Evolutionary conservation across 192 early-diverging fungal genomes (phyloP).

Genomic region (Nowakowskiella sp.): DNA sequence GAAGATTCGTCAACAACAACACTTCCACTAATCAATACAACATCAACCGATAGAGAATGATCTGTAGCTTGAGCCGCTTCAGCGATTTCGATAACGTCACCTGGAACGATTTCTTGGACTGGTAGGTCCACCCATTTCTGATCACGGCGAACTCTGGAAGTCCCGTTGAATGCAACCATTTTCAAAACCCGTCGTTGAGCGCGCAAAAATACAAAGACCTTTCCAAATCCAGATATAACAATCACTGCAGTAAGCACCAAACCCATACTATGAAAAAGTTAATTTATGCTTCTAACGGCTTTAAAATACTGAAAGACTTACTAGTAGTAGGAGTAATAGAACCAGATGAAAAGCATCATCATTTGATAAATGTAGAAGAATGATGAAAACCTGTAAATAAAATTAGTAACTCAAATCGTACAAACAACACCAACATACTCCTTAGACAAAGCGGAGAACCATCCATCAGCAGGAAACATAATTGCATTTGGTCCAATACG

Average conservation of each 20-base stretch:
- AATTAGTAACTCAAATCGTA: conserved; percentile 35
- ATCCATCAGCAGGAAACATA: conserved; percentile 51
- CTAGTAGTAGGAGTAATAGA: conserved; percentile 5
- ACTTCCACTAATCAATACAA: conserved; percentile 57
- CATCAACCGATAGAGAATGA: conserved; percentile 56
- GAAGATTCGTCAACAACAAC: conserved; percentile 67
- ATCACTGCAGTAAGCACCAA: conserved; percentile 34
- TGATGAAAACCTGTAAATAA: conserved; percentile 24
- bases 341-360: conserved; percentile 35
- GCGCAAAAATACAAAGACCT: conserved; percentile 24
- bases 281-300: too few species aligned
- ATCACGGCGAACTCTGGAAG: conserved; percentile 44
- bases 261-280: conserved; percentile 45
- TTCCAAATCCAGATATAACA: conserved; percentile 27
- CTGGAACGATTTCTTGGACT: conserved; percentile 55
- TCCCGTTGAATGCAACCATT: conserved; percentile 40
- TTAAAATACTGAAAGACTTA: too few species aligned
- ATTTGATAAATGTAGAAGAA: conserved; percentile 39
- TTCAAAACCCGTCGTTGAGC: conserved; percentile 32
- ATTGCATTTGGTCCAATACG: conserved; percentile 65
- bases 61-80: conserved; percentile 33
- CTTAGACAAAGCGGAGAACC: conserved; percentile 41
- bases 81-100: conserved; percentile 65
- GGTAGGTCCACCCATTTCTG: conserved; percentile 41
- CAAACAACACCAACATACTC: conserved; percentile 40